These are phyloP conservation scores for Inga leiocalycina DNA, from an alignment of 306 rosid species.

Conservation along the genomic window DNA sequence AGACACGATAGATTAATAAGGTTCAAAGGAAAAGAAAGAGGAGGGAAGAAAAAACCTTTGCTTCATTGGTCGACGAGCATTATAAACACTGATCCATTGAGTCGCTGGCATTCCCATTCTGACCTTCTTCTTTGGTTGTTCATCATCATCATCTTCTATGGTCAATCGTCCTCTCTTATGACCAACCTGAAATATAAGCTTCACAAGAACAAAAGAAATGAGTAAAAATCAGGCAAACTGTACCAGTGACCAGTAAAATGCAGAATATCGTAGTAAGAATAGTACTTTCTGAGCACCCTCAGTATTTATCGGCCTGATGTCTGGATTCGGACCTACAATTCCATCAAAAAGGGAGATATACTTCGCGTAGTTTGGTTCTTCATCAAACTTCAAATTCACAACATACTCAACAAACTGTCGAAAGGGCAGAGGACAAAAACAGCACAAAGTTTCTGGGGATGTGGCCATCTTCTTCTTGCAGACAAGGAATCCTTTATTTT, in stretches of 20 bases:
- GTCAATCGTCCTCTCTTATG: conserved; percentile 66
- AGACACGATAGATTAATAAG: background rate
- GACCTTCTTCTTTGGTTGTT: conserved; percentile 75
- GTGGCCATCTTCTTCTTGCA: conserved; percentile 84
- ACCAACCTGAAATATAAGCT: conserved; percentile 54
- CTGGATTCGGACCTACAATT: conserved; percentile 67
- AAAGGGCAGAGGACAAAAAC: conserved; percentile 66
- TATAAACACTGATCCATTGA: conserved; percentile 77
- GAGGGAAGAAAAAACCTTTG: conserved; percentile 52
- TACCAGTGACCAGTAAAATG: background rate
- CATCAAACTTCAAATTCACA: conserved; percentile 75
- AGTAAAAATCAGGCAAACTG: background rate
- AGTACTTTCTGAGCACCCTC: conserved; percentile 81
- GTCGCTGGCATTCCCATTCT: conserved; percentile 71
- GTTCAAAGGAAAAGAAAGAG: background rate
- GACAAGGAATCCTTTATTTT: conserved; percentile 76
- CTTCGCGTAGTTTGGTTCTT: conserved; percentile 75
- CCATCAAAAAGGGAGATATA: conserved; percentile 74
- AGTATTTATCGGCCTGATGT: conserved; percentile 70
- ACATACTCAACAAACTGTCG: conserved; percentile 69
- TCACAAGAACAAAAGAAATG: background rate
- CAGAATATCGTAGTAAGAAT: background rate
- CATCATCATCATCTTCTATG: conserved; percentile 65
- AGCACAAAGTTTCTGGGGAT: conserved; percentile 66
- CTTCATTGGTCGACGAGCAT: conserved; percentile 74